A percentile compares a stretch with the other conserved stretches of the same genome.
phyloP scores from a whole-genome alignment of 2,329 filamentous ascomycete species.

The Fusarium succisae region DNA sequence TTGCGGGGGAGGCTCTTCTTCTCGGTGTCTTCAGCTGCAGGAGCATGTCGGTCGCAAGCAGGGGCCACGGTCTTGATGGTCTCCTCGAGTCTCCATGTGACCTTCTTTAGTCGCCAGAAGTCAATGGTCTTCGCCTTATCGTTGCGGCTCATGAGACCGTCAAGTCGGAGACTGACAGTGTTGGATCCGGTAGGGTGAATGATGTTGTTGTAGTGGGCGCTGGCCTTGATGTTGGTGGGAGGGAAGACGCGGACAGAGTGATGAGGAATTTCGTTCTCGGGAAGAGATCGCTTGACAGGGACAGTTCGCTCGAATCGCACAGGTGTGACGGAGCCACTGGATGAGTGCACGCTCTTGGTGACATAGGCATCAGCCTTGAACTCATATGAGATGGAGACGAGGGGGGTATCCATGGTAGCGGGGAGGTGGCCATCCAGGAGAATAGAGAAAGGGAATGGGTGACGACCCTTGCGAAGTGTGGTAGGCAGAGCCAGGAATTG shows the following conservation, averaged over 20 bases:
- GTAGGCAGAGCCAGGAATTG: conserved; percentile 72
- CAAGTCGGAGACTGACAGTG: conserved; percentile 80
- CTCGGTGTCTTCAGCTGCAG: conserved; percentile 47
- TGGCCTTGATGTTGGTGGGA: conserved; percentile 90
- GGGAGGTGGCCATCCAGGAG: conserved; percentile 88
- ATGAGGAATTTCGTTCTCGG: conserved; percentile 78
- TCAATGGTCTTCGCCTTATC: conserved; percentile 75
- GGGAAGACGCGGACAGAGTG: conserved; percentile 95
- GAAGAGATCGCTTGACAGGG: conserved; percentile 80
- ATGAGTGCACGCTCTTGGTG: conserved; percentile 61
- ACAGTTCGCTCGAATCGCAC: conserved; percentile 75
- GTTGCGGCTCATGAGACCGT: conserved; percentile 82
- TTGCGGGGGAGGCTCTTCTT: conserved; percentile 76
- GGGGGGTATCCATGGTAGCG: conserved; percentile 77
- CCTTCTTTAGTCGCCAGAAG: conserved; percentile 87
- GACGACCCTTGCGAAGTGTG: conserved; percentile 63
- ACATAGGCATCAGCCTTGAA: conserved; percentile 74
- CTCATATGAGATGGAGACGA: conserved; percentile 81
- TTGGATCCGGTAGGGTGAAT: conserved; percentile 89
- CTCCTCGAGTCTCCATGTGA: conserved; percentile 95
- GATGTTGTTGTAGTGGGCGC: conserved; percentile 81
- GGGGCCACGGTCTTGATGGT: conserved; percentile 80
- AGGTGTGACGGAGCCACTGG: conserved; percentile 51
- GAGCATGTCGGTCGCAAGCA: conserved; percentile 79
- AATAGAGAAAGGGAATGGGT: conserved; percentile 89